Percentiles rank a stretch among this genome's conserved stretches.
Evolutionary conservation across 2,329 filamentous ascomycete genomes (phyloP).

Genomic region (Mycosphaerella sp.): DNA sequence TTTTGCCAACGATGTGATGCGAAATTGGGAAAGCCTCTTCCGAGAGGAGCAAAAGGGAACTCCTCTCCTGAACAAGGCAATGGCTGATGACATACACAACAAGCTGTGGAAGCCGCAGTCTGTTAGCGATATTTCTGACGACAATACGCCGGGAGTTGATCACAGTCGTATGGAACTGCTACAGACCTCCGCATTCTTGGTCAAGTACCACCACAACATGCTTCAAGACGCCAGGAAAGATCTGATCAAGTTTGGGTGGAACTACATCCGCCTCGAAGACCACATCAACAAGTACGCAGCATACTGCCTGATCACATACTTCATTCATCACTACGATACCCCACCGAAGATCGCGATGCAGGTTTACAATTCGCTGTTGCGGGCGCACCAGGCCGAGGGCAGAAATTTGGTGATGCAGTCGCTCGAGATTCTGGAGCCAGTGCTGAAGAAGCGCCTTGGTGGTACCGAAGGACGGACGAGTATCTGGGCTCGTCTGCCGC

Average conservation of each 20-base stretch:
- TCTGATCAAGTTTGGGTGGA: constrained; percentile 99
- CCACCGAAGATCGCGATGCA: constrained; percentile 93
- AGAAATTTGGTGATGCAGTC: constrained; percentile 88
- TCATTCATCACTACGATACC: constrained; percentile 94
- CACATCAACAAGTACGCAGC: constrained; percentile 98
- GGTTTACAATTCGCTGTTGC: constrained; percentile 84
- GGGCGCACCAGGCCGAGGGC: constrained; percentile 92
- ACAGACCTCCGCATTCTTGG: constrained; percentile 86
- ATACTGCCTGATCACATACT: constrained; percentile 95
- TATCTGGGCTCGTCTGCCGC: constrained; percentile 82
- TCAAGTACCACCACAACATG: constrained; percentile 87
- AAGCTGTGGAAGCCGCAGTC: constrained; percentile 88
- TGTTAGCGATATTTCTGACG: constrained; percentile 69
- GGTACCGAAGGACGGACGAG: constrained; percentile 66
- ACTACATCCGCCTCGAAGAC: constrained; percentile 95
- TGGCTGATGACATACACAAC: constrained; percentile 85
- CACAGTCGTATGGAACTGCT: constrained; percentile 94
- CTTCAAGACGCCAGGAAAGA: constrained; percentile 92
- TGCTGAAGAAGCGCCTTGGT: constrained; percentile 77
- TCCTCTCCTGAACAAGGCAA: constrained; percentile 73
- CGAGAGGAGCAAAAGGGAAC: constrained; percentile 53
- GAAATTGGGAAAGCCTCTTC: constrained; percentile 58
- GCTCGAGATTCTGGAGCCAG: constrained; percentile 88
- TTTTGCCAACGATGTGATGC: constrained; percentile 91
- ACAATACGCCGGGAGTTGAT: constrained; percentile 80